Percentiles rank a stretch among this genome's conserved stretches.
Evolutionary conservation across 305 asterid species (phyloP).

Genomic region (Fraxinus albicans): DNA sequence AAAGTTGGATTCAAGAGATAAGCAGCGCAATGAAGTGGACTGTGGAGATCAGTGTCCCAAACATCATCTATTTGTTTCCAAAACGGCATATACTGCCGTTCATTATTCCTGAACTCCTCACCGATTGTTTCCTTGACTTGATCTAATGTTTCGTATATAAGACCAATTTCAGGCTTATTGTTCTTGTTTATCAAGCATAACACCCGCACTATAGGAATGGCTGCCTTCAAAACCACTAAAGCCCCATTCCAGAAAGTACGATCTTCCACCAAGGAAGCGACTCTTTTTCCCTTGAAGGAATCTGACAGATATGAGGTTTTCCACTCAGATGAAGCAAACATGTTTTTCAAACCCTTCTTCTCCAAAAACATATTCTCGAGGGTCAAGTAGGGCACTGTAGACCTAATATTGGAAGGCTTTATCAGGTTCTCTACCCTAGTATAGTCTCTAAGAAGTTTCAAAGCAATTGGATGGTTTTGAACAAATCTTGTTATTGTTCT

Average conservation of each 20-base stretch:
- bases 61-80: conserved; percentile 59
- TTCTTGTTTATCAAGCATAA: conserved; percentile 38
- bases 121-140: conserved; percentile 60
- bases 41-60: conserved; percentile 55
- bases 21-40: conserved; percentile 67
- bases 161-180: conserved; percentile 38
- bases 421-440: conserved; percentile 29
- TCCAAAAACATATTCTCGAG: conserved; percentile 52
- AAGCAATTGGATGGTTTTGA: conserved; percentile 24
- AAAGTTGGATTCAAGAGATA: conserved; percentile 53
- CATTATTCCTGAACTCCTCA: conserved; percentile 29
- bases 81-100: conserved; percentile 32
- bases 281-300: conserved; percentile 35
- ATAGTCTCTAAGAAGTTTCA: conserved; percentile 26
- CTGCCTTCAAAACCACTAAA: conserved; percentile 31
- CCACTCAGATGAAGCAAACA: conserved; percentile 36
- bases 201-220: conserved; percentile 54
- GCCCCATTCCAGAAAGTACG: conserved; percentile 48
- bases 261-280: conserved; percentile 39
- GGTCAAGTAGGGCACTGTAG: conserved; percentile 38
- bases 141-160: conserved; percentile 59
- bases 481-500: conserved; percentile 40
- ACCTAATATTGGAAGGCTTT: conserved; percentile 27
- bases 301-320: conserved; percentile 15
- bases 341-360: conserved; percentile 26